phyloP scores from a whole-genome alignment of 139 green algal genomes.

The Pleodorina starrii region DNA sequence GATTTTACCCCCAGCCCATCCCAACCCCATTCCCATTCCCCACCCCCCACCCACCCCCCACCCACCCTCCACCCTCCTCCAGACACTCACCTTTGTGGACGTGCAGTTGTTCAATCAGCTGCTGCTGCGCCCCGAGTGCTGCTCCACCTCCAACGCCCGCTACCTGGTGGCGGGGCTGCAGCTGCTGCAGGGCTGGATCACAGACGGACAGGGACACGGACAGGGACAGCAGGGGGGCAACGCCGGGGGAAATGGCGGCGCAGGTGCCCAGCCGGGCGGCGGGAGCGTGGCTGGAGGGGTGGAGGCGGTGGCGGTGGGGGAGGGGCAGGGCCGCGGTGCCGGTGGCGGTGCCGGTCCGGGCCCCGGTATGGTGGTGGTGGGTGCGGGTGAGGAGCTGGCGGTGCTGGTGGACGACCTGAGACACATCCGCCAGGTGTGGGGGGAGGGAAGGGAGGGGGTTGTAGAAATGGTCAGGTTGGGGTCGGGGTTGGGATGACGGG shows the following conservation, averaged over 20 bases:
- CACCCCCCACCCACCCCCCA: background rate
- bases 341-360: background rate
- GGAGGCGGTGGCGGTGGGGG: too few species aligned
- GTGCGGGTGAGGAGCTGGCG: conserved; percentile 11
- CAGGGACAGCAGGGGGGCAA: too few species aligned
- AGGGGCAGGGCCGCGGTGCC: background rate
- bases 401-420: conserved; percentile 49
- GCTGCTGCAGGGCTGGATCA: conserved; percentile 90
- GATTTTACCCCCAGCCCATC: too few species aligned
- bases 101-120: conserved; percentile 97
- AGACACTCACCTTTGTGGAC: conserved; percentile 96
- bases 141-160: conserved; percentile 95
- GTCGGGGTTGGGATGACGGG: background rate
- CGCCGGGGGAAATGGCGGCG: too few species aligned
- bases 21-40: background rate
- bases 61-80: conserved; percentile 42
- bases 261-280: conserved; percentile 46
- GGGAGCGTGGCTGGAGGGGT: background rate
- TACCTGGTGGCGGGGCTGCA: conserved; percentile 86
- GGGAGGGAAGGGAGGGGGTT: background rate
- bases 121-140: conserved; percentile 97
- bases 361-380: background rate
- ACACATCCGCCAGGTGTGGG: conserved; percentile 54
- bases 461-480: background rate
- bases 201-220: too few species aligned